Evolutionary conservation across 768 basidiomycete species (phyloP), one percentile per base, ranked within the genome.

Genomic region (Tylopilus rubrobrunneus): DNA sequence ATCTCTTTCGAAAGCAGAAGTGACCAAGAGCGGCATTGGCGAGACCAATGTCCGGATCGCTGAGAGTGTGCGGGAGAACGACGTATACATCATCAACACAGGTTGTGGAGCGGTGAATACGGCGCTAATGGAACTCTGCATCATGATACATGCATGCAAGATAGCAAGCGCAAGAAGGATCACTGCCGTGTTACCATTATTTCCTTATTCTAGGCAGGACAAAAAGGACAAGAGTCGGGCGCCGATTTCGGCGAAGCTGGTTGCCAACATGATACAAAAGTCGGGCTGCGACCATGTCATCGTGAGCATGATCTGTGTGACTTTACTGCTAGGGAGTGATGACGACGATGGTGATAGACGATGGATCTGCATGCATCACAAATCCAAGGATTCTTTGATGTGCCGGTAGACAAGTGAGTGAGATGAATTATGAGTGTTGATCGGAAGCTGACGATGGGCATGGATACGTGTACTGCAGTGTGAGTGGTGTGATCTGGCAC

Each of bases 301-400:
- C 56, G 92, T 95, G 69, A 73, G 90, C 80, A 52, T 33, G 55
- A 42, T 48, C 42, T 23, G 10, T 47, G 42, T 6, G 42, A 37
- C 41, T 41, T 43, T 8, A 27, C 36, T 21, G 52, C 57, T 25
- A 3, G 12, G 36, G 37, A 7, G 19, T 19, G 37, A 56, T 54
- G 55, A 62, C 31, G 34, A 11, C 39, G 41, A 19, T 49, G 44
- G 36, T 37, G 52, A 37, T 28, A 95, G 92, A 98, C 96, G 9
- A 97, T 98, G 93, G 97, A 99, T 74, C 77, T 98, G 55, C 96
- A 99, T 68, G 97, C 97, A 31, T 96, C 93, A 2, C 97, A 99
- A 68, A 98, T 99, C 58, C 97, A 99, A 74, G 97, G 97, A 7
- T 99, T 99, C 77, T 99, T 99, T 72, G 96, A 98, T 71, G 95